Conservation (phyloP, 225 moss, liverwort and hornwort species). For the Marchantia polymorpha region DNA sequence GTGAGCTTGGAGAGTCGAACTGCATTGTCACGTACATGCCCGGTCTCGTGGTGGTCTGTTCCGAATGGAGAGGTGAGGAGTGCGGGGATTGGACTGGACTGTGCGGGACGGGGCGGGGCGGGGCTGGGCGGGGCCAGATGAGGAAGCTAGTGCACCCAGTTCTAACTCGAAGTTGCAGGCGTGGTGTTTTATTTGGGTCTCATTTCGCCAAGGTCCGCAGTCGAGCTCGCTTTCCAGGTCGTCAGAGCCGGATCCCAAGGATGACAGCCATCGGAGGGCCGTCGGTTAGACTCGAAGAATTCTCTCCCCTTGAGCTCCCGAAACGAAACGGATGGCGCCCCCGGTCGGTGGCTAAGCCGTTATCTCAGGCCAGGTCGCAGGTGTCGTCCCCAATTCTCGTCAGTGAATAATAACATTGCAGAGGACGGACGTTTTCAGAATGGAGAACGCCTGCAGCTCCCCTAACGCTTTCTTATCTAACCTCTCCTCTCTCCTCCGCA, state of each 20-base stretch:
- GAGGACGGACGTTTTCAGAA: not conserved
- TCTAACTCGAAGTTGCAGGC: constrained; percentile 14
- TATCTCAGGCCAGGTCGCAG: not conserved
- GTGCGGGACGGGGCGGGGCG: not conserved
- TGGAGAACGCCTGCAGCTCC: not conserved
- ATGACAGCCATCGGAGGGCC: not conserved
- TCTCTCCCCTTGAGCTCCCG: not conserved
- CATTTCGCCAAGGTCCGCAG: constrained; percentile 35
- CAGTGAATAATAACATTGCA: not conserved
- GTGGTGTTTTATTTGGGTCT: constrained; percentile 37
- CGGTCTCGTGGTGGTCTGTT: not conserved
- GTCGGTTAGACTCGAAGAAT: not conserved
- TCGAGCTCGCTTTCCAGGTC: constrained; percentile 12
- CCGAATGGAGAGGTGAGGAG: not conserved
- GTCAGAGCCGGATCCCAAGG: not conserved
- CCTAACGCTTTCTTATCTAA: not conserved
- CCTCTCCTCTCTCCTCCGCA: too few relatives aligned
- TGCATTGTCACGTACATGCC: not conserved
- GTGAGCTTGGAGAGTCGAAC: too few relatives aligned
- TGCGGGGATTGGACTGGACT: too few relatives aligned
- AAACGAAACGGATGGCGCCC: not conserved
- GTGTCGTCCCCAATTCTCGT: not conserved
- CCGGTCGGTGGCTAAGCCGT: not conserved
- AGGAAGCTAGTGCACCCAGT: not conserved
- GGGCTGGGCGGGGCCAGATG: not conserved